phyloP scores from a whole-genome alignment of 257 asterid species.

The Solanum sparsipilum region DNA sequence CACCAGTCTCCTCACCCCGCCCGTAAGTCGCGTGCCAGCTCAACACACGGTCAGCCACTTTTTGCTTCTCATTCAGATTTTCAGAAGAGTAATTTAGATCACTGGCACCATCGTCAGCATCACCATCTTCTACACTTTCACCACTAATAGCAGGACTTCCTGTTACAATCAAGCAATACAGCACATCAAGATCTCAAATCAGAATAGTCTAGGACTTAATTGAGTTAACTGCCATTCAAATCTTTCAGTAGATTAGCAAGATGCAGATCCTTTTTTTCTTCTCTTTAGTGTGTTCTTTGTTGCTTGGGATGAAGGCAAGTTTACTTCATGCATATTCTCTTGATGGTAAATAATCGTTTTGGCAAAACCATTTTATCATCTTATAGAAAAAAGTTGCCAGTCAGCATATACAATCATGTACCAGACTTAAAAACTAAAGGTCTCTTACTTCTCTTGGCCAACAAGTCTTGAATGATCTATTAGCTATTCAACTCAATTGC shows the following conservation, averaged over 20 bases:
- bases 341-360: not conserved
- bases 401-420: not conserved
- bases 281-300: not conserved
- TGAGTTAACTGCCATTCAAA: not conserved
- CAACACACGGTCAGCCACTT: conserved; percentile 82
- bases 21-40: conserved; percentile 91
- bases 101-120: conserved; percentile 43
- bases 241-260: not conserved
- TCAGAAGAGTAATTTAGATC: conserved; percentile 43
- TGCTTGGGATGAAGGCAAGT: not conserved
- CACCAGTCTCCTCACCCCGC: conserved; percentile 55
- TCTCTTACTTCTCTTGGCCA: not conserved
- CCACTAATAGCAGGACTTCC: conserved; percentile 92
- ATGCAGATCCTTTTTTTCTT: not conserved
- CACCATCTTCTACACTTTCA: conserved; percentile 63
- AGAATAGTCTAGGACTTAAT: not conserved
- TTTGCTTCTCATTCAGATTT: conserved; percentile 59
- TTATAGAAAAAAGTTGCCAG: not conserved
- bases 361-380: not conserved
- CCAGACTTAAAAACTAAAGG: not conserved
- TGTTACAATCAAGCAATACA: conserved; percentile 9
- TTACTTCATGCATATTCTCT: not conserved
- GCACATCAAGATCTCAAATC: not conserved
- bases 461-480: not conserved
- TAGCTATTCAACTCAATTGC: not conserved